These are phyloP conservation scores for Chytriomyces confervae DNA, from an alignment of 192 early-diverging fungal species.

Conservation along the genomic window DNA sequence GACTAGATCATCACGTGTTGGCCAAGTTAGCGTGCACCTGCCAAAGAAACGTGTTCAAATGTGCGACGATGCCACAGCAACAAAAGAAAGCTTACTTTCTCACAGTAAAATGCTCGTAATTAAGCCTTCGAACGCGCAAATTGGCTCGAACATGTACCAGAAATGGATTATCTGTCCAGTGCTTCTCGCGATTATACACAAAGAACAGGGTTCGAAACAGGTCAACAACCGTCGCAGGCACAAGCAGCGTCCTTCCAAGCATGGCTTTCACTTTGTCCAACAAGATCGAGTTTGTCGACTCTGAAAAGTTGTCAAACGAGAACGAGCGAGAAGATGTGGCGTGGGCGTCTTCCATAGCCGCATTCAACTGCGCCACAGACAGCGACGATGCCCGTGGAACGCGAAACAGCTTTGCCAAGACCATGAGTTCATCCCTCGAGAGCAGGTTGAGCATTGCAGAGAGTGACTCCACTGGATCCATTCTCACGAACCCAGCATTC, in stretches of 20 bases:
- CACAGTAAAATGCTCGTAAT: constrained; percentile 6
- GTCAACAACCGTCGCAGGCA: constrained; percentile 25
- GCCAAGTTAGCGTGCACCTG: constrained; percentile 42
- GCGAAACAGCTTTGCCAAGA: constrained; percentile 9
- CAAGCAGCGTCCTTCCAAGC: constrained; percentile 13
- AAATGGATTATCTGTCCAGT: constrained; percentile 46
- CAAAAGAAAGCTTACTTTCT: constrained; percentile 24
- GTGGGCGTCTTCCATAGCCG: background rate
- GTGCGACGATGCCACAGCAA: too few species aligned
- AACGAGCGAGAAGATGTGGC: background rate
- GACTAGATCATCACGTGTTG: constrained; percentile 34
- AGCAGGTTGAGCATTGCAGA: constrained; percentile 2
- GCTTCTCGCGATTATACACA: constrained; percentile 35
- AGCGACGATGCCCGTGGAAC: constrained; percentile 14
- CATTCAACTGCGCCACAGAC: background rate
- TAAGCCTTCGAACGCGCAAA: constrained; percentile 15
- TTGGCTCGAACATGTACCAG: constrained; percentile 51
- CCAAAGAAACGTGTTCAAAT: too few species aligned
- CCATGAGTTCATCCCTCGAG: constrained; percentile 17
- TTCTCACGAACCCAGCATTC: background rate
- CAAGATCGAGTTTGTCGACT: background rate
- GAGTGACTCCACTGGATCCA: background rate
- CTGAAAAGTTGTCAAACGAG: background rate
- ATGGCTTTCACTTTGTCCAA: background rate
- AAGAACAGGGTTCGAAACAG: constrained; percentile 42